Evolutionary conservation across 1,139 yeast species (phyloP), one percentile per base, ranked within the genome.

Genomic region (Geotrichum fermentans): DNA sequence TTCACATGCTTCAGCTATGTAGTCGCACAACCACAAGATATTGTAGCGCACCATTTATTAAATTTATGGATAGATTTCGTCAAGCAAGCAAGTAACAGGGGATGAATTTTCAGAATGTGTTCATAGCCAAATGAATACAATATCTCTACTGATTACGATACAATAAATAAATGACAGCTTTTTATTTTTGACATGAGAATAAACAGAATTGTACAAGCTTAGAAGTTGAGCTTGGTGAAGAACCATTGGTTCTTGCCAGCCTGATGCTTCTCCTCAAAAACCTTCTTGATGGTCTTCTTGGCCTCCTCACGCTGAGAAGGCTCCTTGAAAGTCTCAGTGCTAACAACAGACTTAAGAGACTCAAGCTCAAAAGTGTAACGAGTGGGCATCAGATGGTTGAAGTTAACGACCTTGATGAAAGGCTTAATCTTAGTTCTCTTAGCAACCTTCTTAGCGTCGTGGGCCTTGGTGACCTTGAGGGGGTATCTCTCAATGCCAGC

Each of bases 181-280:
- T 45, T 50, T 40, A 14, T 16, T 30, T 40, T 42, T 43, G 51
- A 29, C 51, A 47, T 47, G 51, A 47, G 47, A 47, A 47, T 38
- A 47, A 43, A 47, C 33, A 47, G 32, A 35, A 17, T 29, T 39
- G 39, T 47, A 38, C 42, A 43, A 44, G 40, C 52, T 86, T 89
- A 92, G 80, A 92, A 92, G 81, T 89, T 86, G 74, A 92, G 88
- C 82, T 92, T 92, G 77, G 95, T 84, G 88, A 92, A 92, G 83
- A 92, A 92, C 98, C 98, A 92, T 79, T 89, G 90, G 90, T 90
- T 90, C 87, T 90, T 89, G 75, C 98, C 98, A 72, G 97, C 90
- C 80, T 89, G 95, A 83, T 92, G 96, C 84, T 90, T 89, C 80
- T 92, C 97, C 80, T 92, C 98, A 72, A 92, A 92, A 72, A 96